These are phyloP conservation scores for Talaromyces funiculosus DNA, from an alignment of 2,329 filamentous ascomycete genomes.

Conservation along the genomic window DNA sequence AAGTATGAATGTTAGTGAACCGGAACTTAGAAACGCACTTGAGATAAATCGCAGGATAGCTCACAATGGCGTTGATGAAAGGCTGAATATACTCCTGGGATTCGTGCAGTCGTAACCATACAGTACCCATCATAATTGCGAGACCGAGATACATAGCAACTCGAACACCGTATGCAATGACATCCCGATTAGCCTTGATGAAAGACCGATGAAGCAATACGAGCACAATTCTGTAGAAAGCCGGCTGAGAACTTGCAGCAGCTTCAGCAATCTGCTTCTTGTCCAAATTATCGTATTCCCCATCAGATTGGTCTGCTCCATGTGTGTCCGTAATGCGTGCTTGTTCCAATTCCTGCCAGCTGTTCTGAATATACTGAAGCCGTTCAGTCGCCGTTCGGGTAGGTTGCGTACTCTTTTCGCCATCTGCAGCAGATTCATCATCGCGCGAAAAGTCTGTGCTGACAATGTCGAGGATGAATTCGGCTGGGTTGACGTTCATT, in stretches of 20 bases:
- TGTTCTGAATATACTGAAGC: slow-evolving; percentile 49
- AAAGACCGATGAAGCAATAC: slow-evolving; percentile 71
- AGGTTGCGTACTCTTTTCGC: not conserved
- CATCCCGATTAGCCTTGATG: slow-evolving; percentile 77
- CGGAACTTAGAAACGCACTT: not conserved
- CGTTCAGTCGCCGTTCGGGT: slow-evolving; percentile 40
- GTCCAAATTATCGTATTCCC: not conserved
- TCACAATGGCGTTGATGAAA: slow-evolving; percentile 70
- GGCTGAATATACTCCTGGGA: slow-evolving; percentile 70
- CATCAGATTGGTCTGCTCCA: not conserved
- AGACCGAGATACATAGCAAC: slow-evolving; percentile 76
- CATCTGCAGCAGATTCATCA: not conserved
- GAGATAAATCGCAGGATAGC: slow-evolving; percentile 15
- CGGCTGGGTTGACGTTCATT: slow-evolving; percentile 68
- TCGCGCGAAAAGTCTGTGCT: slow-evolving; percentile 65
- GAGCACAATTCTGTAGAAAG: slow-evolving; percentile 46
- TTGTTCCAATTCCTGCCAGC: slow-evolving; percentile 51
- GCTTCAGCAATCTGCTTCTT: slow-evolving; percentile 15
- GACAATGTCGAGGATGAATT: slow-evolving; percentile 71
- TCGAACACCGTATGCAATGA: slow-evolving; percentile 77
- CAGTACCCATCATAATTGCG: slow-evolving; percentile 61
- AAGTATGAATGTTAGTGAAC: not conserved
- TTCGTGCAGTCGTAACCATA: slow-evolving; percentile 68
- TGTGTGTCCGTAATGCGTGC: slow-evolving; percentile 25
- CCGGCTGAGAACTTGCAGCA: slow-evolving; percentile 37